These are phyloP conservation scores for Penicillium sumatraense DNA, from an alignment of 2,329 filamentous ascomycete genomes.

Conservation along the genomic window DNA sequence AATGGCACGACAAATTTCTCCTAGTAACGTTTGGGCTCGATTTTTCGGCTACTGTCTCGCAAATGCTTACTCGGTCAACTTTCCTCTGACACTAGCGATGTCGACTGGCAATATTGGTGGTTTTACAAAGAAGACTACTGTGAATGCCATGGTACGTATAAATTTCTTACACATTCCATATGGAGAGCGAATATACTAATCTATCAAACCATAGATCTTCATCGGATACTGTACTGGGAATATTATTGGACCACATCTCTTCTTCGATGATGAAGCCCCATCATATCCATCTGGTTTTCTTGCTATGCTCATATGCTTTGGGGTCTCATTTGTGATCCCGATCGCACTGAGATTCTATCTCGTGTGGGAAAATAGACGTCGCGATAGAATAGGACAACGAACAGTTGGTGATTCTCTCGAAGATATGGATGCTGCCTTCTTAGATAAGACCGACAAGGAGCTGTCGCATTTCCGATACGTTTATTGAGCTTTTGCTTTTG, in stretches of 20 bases:
- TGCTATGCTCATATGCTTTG: background rate
- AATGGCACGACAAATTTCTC: slow-evolving; percentile 3
- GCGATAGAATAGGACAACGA: background rate
- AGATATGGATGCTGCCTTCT: background rate
- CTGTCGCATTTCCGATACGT: background rate
- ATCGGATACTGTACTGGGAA: slow-evolving; percentile 46
- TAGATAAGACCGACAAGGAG: background rate
- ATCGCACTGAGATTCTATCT: background rate
- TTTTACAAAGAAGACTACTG: slow-evolving; percentile 52
- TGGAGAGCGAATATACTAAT: background rate
- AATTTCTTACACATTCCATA: background rate
- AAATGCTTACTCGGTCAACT: slow-evolving; percentile 36
- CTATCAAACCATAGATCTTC: slow-evolving; percentile 30
- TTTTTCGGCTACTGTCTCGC: slow-evolving; percentile 24
- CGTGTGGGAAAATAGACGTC: background rate
- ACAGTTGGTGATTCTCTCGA: background rate
- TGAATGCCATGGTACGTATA: slow-evolving; percentile 39
- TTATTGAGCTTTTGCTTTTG: background rate
- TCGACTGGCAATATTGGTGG: slow-evolving; percentile 50
- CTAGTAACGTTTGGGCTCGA: background rate
- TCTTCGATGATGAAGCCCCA: slow-evolving; percentile 23
- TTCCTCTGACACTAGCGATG: slow-evolving; percentile 39
- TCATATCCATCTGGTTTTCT: slow-evolving; percentile 1
- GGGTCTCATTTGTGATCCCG: background rate
- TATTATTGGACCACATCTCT: slow-evolving; percentile 48